A percentile compares a stretch with the other conserved stretches of the same genome.
These are phyloP conservation scores for Vigna reflexopilosa DNA, from an alignment of 306 rosid species.

Conservation along the genomic window DNA sequence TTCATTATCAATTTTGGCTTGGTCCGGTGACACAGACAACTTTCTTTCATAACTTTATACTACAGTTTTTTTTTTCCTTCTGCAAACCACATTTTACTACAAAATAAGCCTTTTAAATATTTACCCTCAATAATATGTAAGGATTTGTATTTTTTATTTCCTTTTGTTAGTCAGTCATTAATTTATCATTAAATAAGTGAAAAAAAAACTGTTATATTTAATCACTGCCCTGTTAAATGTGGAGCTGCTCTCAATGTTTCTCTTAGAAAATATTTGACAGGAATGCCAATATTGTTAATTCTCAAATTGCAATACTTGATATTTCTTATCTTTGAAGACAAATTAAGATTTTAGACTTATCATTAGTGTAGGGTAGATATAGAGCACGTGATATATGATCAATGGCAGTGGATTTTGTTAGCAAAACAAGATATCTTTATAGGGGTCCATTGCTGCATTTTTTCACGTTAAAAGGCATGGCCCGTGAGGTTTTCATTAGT, in stretches of 20 bases:
- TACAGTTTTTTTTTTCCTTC: not conserved
- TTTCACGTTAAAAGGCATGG: not conserved
- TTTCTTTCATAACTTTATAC: not conserved
- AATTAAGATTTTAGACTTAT: conserved; percentile 23
- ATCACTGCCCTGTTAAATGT: not conserved
- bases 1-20: conserved; percentile 42
- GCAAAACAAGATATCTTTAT: not conserved
- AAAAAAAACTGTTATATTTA: not conserved
- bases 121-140: not conserved
- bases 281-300: not conserved
- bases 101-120: not conserved
- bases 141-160: not conserved
- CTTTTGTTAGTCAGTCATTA: not conserved
- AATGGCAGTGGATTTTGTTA: conserved; percentile 15
- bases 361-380: not conserved
- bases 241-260: not conserved
- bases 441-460: conserved; percentile 5
- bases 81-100: not conserved
- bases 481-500: not conserved
- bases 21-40: conserved; percentile 34
- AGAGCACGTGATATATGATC: conserved; percentile 4
- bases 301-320: not conserved
- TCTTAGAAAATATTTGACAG: not conserved
- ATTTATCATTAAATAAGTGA: not conserved
- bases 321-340: not conserved